A percentile compares a stretch with the other conserved stretches of the same genome.
Conservation (phyloP, 2,329 filamentous ascomycete species). For the Aschersonia sp. region DNA sequence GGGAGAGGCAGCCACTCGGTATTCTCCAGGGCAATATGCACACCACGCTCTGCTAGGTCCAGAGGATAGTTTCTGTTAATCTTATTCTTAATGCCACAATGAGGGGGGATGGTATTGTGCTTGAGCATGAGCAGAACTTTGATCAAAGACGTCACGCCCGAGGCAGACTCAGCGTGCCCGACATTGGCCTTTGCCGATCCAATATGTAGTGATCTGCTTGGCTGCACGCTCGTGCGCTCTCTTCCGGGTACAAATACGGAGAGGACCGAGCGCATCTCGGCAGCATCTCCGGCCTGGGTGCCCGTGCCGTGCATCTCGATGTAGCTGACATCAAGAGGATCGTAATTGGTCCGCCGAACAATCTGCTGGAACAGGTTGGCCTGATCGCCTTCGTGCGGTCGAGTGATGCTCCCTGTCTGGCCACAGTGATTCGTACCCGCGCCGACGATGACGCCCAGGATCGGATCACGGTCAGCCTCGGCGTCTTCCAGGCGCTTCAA, state of each 20-base stretch:
- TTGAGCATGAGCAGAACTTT: slow-evolving; percentile 35
- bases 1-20: slow-evolving; percentile 16
- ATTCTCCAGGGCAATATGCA: slow-evolving; percentile 21
- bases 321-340: slow-evolving; percentile 65
- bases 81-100: slow-evolving; percentile 35
- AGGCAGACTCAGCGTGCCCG: slow-evolving; percentile 31
- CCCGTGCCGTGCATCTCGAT: slow-evolving; percentile 90
- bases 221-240: slow-evolving; percentile 17
- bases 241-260: slow-evolving; percentile 29
- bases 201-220: slow-evolving; percentile 38
- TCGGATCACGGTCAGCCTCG: slow-evolving; percentile 59
- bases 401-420: slow-evolving; percentile 69
- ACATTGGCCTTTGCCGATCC: slow-evolving; percentile 45
- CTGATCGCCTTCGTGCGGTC: slow-evolving; percentile 66
- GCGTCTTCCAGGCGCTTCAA: slow-evolving; percentile 72
- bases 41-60: slow-evolving; percentile 24
- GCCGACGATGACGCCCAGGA: slow-evolving; percentile 61
- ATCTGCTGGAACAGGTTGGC: slow-evolving; percentile 51
- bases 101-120: slow-evolving; percentile 32
- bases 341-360: slow-evolving; percentile 57
- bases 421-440: slow-evolving; percentile 71
- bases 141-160: slow-evolving; percentile 26
- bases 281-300: slow-evolving; percentile 73
- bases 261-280: slow-evolving; percentile 69
- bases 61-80: slow-evolving; percentile 28